Evolutionary conservation across 768 basidiomycete genomes (phyloP).

Genomic region (Suillus americanus): DNA sequence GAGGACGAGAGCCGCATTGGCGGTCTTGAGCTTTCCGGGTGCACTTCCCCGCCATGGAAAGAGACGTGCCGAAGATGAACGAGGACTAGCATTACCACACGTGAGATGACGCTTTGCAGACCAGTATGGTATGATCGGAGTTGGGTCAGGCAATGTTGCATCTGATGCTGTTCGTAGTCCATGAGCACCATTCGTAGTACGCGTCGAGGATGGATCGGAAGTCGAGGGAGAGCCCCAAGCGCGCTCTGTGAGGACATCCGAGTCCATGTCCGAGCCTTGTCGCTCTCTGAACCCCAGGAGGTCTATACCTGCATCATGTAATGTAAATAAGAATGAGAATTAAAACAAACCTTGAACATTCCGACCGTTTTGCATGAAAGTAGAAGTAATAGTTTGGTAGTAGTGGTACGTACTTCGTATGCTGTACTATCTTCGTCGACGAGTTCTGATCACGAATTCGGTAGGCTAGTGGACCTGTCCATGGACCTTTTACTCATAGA

Average conservation of each 20-base stretch:
- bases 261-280: slow-evolving; percentile 34
- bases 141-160: slow-evolving; percentile 43
- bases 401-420: neutral
- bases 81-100: slow-evolving; percentile 81
- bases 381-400: neutral
- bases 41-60: slow-evolving; percentile 79
- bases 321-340: slow-evolving; percentile 7
- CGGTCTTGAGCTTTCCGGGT: slow-evolving; percentile 87
- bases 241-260: slow-evolving; percentile 57
- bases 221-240: slow-evolving; percentile 48
- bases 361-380: slow-evolving; percentile 32
- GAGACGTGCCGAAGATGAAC: slow-evolving; percentile 61
- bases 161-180: slow-evolving; percentile 43
- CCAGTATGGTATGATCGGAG: slow-evolving; percentile 80
- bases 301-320: slow-evolving; percentile 20
- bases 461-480: neutral
- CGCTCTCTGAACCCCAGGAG: slow-evolving; percentile 17
- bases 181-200: slow-evolving; percentile 31
- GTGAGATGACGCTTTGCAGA: slow-evolving; percentile 89
- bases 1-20: slow-evolving; percentile 83
- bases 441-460: neutral
- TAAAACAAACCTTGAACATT: slow-evolving; percentile 20
- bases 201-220: slow-evolving; percentile 49
- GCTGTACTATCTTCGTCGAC: neutral
- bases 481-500: neutral